Evolutionary conservation across 257 asterid species (phyloP), one percentile per base, ranked within the genome.

Genomic region (Verbena officinalis): DNA sequence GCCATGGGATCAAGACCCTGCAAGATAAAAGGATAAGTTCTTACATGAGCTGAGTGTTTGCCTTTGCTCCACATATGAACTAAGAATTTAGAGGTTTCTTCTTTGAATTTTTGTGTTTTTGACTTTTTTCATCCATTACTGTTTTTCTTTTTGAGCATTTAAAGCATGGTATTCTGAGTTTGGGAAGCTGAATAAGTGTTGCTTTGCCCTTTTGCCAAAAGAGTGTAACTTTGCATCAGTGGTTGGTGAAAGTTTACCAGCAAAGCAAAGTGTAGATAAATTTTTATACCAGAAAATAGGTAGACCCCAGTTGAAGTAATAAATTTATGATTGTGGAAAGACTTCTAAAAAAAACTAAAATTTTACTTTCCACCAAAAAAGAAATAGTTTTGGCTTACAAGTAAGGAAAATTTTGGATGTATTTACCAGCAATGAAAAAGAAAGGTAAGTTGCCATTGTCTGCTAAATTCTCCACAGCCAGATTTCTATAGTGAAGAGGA

Each of bases 1-100:
- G 88, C 89, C 12, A 78, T 54, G 1, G 95, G 97, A 53, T 90
- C 96, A 3, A 87, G 78, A 39, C 97, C 96, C 96, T 87, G 81
- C 50, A 78, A 33, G 22, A 3, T n/a, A n/a, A 21, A 60, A 50
- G 4, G 33, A 5, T 2, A n/a, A n/a, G n/a, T n/a, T n/a, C n/a
- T n/a, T n/a, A n/a, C n/a, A n/a, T n/a, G n/a, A n/a, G n/a, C n/a
- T n/a, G n/a, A n/a, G n/a, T n/a, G n/a, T n/a, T n/a, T n/a, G n/a
- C n/a, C n/a, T n/a, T n/a, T n/a, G n/a, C n/a, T n/a, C n/a, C n/a
- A n/a, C n/a, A n/a, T n/a, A n/a, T n/a, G n/a, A n/a, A n/a, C n/a
- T n/a, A n/a, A n/a, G n/a, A n/a, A n/a, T n/a, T n/a, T n/a, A n/a
- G 33, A 27, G 5, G 2, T 27, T 27, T 2, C 4, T 2, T 5